Percentiles rank a stretch among this genome's conserved stretches.
phyloP scores from a whole-genome alignment of 2,329 filamentous ascomycete genomes.

The Coleophoma crateriformis region DNA sequence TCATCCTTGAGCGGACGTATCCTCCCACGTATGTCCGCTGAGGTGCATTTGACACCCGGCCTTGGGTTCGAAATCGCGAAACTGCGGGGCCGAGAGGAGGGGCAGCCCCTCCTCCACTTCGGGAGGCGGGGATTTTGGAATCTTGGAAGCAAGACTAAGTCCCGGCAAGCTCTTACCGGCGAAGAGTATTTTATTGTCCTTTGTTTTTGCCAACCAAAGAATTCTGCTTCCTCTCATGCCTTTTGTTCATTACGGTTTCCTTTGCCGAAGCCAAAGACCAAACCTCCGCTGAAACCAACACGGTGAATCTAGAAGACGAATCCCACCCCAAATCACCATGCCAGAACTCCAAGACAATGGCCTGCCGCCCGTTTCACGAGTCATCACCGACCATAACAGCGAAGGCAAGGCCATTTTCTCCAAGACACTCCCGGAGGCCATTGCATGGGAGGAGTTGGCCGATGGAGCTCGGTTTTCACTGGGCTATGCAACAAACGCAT shows the following conservation, averaged over 20 bases:
- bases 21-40: not conserved
- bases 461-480: conserved; percentile 13
- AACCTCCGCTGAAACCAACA: too few species aligned
- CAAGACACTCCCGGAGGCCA: conserved; percentile 6
- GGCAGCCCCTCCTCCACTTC: not conserved
- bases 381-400: conserved; percentile 16
- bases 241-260: not conserved
- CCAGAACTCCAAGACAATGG: conserved; percentile 1
- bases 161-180: too few species aligned
- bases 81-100: not conserved
- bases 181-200: too few species aligned
- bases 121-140: not conserved
- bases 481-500: conserved; percentile 14
- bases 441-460: conserved; percentile 11
- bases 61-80: not conserved
- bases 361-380: conserved; percentile 8
- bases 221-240: not conserved
- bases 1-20: too few species aligned
- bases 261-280: not conserved
- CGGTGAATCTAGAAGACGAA: too few species aligned
- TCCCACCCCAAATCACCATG: not conserved
- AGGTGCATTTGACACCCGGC: not conserved
- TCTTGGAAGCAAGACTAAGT: too few species aligned
- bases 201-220: too few species aligned
- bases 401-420: conserved; percentile 17